Conservation (phyloP, 441 rosid genomes). For the Macaranga tanarius region DNA sequence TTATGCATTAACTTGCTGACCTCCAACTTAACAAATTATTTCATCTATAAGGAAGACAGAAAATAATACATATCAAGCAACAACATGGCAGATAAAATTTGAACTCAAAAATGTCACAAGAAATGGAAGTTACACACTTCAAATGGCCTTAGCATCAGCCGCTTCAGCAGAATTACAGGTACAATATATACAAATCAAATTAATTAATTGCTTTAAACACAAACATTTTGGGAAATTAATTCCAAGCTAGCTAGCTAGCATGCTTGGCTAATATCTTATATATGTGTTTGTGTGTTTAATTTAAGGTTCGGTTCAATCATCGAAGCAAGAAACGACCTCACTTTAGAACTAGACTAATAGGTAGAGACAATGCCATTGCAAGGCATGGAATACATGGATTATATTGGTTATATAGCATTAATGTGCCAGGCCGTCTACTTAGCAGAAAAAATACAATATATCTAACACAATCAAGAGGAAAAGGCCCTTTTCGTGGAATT, state of each 20-base stretch:
- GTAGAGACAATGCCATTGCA: conserved; percentile 80
- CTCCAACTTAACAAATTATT: no score
- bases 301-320: conserved; percentile 51
- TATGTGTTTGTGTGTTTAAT: no score
- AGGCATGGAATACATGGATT: conserved; percentile 90
- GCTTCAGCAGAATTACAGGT: conserved; percentile 58
- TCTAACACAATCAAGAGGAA: conserved; percentile 54
- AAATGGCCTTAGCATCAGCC: conserved; percentile 73
- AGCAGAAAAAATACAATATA: conserved; percentile 51
- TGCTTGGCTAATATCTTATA: no score
- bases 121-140: conserved; percentile 54
- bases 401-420: conserved; percentile 63
- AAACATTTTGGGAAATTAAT: no score
- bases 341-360: conserved; percentile 62
- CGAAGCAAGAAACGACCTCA: conserved; percentile 35
- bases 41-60: conserved; percentile 4
- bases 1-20: no score
- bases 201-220: no score
- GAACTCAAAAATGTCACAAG: conserved; percentile 33
- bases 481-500: conserved; percentile 58
- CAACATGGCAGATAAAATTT: conserved; percentile 72
- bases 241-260: no score
- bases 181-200: neutral
- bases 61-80: conserved; percentile 23
- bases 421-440: conserved; percentile 43